These are phyloP conservation scores for Russula olivacea DNA, from an alignment of 768 basidiomycete species.

Conservation along the genomic window DNA sequence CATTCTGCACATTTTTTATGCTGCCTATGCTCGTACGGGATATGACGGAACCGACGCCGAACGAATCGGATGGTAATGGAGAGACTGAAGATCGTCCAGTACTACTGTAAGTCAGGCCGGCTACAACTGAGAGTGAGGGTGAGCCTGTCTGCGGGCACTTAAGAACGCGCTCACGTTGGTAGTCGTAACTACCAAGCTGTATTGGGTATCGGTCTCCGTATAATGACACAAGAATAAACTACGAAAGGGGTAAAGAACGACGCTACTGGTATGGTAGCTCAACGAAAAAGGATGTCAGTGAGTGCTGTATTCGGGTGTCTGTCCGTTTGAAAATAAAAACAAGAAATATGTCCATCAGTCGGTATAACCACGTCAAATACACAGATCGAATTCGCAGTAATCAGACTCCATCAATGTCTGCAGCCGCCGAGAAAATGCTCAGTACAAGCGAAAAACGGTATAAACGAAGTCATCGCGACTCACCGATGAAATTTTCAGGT, in stretches of 20 bases:
- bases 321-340: not conserved
- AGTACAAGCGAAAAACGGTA: not conserved
- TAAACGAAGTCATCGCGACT: not conserved
- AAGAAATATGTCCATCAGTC: not conserved
- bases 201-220: not conserved
- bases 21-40: constrained; percentile 39
- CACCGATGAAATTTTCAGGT: not conserved
- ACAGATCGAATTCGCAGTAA: not conserved
- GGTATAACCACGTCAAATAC: not conserved
- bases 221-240: not conserved
- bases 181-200: not conserved
- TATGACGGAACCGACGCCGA: constrained; percentile 50
- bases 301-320: not conserved
- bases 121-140: too few species aligned
- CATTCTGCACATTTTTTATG: too few species aligned
- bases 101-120: too few species aligned
- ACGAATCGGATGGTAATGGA: constrained; percentile 71
- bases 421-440: not conserved
- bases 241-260: not conserved
- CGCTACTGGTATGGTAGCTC: not conserved
- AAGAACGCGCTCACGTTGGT: not conserved
- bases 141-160: not conserved
- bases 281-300: not conserved
- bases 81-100: constrained; percentile 42
- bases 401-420: not conserved